Percentiles rank a stretch among this genome's conserved stretches.
Conservation (phyloP, 2,329 filamentous ascomycete genomes). For the Dothideomycetidae sp. region DNA sequence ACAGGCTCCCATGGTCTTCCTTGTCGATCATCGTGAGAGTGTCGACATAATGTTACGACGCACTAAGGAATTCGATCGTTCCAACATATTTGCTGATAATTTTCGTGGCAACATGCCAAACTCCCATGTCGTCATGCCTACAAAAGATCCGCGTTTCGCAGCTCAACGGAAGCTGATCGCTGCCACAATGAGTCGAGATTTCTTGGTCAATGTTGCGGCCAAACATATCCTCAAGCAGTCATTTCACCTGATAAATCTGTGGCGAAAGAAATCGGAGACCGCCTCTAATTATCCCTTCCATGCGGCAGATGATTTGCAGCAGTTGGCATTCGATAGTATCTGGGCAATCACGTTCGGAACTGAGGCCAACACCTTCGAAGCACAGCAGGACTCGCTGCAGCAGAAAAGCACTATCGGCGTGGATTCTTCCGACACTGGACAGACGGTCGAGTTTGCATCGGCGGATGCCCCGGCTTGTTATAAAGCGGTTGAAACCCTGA, state of each 20-base stretch:
- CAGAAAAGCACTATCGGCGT: conserved; percentile 7
- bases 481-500: conserved; percentile 14
- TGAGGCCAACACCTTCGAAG: conserved; percentile 18
- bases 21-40: conserved; percentile 30
- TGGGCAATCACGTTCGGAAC: conserved; percentile 26
- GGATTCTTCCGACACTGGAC: conserved; percentile 6
- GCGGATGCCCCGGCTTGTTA: conserved; percentile 13
- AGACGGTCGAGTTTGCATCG: conserved; percentile 12
- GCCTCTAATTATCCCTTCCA: conserved; percentile 21
- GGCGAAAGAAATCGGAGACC: conserved; percentile 17
- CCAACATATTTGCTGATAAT: conserved; percentile 20
- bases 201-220: conserved; percentile 15
- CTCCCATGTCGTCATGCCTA: conserved; percentile 16
- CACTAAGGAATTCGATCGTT: conserved; percentile 33
- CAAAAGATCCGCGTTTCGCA: conserved; percentile 13
- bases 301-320: conserved; percentile 22
- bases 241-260: conserved; percentile 14
- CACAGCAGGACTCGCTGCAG: conserved; percentile 11
- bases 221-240: background rate
- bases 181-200: conserved; percentile 18
- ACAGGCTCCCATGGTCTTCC: conserved; percentile 29
- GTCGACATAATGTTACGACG: conserved; percentile 34
- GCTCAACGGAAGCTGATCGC: conserved; percentile 16
- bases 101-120: conserved; percentile 15
- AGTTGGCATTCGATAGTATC: conserved; percentile 26